Conservation (phyloP, 2,329 filamentous ascomycete species). For the Penicillium sp. region DNA sequence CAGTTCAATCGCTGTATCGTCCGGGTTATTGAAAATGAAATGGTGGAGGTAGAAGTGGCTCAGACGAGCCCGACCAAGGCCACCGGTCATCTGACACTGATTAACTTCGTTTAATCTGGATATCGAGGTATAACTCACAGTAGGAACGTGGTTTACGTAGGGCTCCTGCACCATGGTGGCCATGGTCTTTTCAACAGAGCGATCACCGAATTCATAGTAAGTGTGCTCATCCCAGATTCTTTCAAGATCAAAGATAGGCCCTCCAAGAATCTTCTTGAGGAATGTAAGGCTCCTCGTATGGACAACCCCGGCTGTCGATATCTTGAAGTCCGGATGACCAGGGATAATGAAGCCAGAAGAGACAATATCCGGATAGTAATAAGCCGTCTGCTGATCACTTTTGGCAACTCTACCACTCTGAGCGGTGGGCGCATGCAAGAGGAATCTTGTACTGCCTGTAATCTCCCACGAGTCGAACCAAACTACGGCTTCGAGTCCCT, state of each 20-base stretch:
- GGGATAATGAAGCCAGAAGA: constrained; percentile 52
- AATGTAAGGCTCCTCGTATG: constrained; percentile 68
- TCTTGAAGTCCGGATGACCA: constrained; percentile 52
- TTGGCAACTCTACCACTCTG: not conserved
- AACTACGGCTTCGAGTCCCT: constrained; percentile 7
- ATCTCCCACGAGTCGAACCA: constrained; percentile 22
- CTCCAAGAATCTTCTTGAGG: constrained; percentile 62
- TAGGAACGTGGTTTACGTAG: constrained; percentile 76
- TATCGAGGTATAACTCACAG: constrained; percentile 68
- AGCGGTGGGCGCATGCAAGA: constrained; percentile 21
- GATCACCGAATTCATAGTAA: constrained; percentile 66
- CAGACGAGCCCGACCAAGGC: constrained; percentile 63
- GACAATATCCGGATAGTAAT: constrained; percentile 48
- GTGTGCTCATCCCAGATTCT: constrained; percentile 79
- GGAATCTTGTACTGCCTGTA: not conserved
- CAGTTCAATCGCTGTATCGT: constrained; percentile 66
- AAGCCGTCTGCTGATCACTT: constrained; percentile 14
- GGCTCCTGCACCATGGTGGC: constrained; percentile 77
- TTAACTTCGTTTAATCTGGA: constrained; percentile 62
- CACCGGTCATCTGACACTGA: constrained; percentile 56
- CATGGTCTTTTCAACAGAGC: constrained; percentile 72
- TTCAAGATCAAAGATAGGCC: constrained; percentile 70
- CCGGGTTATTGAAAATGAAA: constrained; percentile 73
- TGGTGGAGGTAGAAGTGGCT: constrained; percentile 70
- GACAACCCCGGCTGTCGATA: constrained; percentile 57